These are phyloP conservation scores for Penicillium freii DNA, from an alignment of 2,329 filamentous ascomycete species.

Conservation along the genomic window DNA sequence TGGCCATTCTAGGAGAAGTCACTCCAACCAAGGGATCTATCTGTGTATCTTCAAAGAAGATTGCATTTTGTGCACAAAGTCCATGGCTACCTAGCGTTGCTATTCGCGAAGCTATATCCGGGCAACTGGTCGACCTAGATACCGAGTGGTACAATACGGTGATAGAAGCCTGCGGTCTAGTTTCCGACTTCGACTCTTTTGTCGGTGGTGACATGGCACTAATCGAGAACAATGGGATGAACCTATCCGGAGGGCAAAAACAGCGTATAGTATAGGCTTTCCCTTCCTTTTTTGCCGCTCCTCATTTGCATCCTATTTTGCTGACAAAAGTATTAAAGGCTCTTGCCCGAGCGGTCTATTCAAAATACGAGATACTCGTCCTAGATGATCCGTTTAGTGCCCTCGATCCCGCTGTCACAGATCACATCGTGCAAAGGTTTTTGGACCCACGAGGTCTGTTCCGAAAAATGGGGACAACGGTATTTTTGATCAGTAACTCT, in stretches of 20 bases:
- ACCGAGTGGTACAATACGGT: neutral
- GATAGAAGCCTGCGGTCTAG: neutral
- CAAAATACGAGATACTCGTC: neutral
- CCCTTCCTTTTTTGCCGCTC: neutral
- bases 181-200: neutral
- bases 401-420: neutral
- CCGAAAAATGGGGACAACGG: neutral
- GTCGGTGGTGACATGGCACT: neutral
- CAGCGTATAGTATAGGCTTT: neutral
- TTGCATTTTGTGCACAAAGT: neutral
- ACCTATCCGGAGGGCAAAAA: neutral
- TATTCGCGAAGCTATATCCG: slow-evolving; percentile 4
- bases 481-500: neutral
- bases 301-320: neutral
- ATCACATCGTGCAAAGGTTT: neutral
- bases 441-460: neutral
- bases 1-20: neutral
- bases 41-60: neutral
- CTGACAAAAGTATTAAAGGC: neutral
- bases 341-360: neutral
- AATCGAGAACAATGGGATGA: neutral
- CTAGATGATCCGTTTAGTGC: neutral
- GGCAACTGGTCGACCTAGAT: neutral
- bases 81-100: slow-evolving; percentile 5
- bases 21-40: neutral